A percentile compares a stretch with the other conserved stretches of the same genome.
Evolutionary conservation across 345 rosid species (phyloP).

Genomic region (Litchi chinensis): DNA sequence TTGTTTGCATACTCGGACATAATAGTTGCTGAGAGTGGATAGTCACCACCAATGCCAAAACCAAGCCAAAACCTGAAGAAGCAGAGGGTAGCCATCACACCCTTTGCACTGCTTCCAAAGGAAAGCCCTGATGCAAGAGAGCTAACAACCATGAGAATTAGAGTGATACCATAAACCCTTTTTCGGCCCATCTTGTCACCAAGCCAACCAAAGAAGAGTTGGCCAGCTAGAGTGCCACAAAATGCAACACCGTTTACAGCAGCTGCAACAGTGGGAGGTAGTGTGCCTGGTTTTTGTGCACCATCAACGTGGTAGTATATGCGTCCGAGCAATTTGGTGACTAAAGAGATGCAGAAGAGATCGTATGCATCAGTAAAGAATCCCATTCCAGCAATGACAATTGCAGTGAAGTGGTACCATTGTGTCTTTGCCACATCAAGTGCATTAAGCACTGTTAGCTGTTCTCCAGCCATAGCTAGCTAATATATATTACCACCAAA

Average conservation of each 20-base stretch:
- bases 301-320: constrained; percentile 38
- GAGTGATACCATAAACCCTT: constrained; percentile 43
- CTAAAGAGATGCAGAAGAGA: constrained; percentile 46
- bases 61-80: constrained; percentile 50
- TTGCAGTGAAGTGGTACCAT: constrained; percentile 46
- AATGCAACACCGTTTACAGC: constrained; percentile 46
- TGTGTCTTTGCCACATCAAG: constrained; percentile 49
- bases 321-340: constrained; percentile 47
- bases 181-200: constrained; percentile 49
- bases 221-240: constrained; percentile 39
- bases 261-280: constrained; percentile 39
- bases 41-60: constrained; percentile 38
- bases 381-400: constrained; percentile 51
- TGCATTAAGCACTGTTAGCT: constrained; percentile 41
- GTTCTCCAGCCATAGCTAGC: constrained; percentile 34
- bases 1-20: constrained; percentile 44
- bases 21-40: constrained; percentile 41
- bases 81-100: constrained; percentile 43
- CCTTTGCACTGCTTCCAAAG: constrained; percentile 22
- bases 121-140: constrained; percentile 41
- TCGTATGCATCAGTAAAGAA: constrained; percentile 51
- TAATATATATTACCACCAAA: too few species aligned
- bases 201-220: constrained; percentile 43
- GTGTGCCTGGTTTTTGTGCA: constrained; percentile 32
- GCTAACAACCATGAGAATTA: constrained; percentile 39